Base-by-base conservation (phyloP, 176 grass and related monocot species). In the Aechmea fasciata region DNA sequence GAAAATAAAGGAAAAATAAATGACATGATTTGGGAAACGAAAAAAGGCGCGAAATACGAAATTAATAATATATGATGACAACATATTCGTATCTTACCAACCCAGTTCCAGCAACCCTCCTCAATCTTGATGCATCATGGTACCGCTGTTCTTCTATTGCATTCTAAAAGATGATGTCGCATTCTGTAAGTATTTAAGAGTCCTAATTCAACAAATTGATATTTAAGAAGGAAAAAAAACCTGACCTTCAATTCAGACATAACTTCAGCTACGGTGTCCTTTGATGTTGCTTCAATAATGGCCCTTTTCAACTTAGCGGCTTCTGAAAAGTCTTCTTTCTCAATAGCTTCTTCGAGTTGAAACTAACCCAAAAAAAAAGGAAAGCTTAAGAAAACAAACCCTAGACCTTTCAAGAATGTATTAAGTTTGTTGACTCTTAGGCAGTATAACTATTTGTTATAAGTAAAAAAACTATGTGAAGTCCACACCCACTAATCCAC, bases 261-360 rank as follows among this genome's bases (percentile, higher is more conserved):
- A 49, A 90, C 93, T 72, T 85, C 75, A 15, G 89, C 81, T 15
- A 92, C 82, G 17, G 80, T 77, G 29, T 97, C 89, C 72, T 67
- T 79, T 17, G 79, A 81, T 49, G 77, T 71, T 48, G 79, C 68
- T 78, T 90, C 89, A 33, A 74, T 64, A 55, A 97, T 87, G 28
- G 84, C 73, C 9, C 48, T 75, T 78, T 97, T 92, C 74, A 92
- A 79, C 24, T 77, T 85, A 50, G 84, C 74, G 48, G 94, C 94
- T 82, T 97, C 86, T 0, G 64, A 49, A 69, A 97, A 93, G 81
- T 97, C 94, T 75, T 97, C 84, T 48, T 78, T 90, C 9, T 97
- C 94, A 13, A 97, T 81, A 33, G 94, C 94, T 82, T 97, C 94
- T 84, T 97, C 89, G 17, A 97, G 79, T 82, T 97, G 86, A 80